phyloP scores from a whole-genome alignment of 345 rosid species.

The Pugionium cornutum region DNA sequence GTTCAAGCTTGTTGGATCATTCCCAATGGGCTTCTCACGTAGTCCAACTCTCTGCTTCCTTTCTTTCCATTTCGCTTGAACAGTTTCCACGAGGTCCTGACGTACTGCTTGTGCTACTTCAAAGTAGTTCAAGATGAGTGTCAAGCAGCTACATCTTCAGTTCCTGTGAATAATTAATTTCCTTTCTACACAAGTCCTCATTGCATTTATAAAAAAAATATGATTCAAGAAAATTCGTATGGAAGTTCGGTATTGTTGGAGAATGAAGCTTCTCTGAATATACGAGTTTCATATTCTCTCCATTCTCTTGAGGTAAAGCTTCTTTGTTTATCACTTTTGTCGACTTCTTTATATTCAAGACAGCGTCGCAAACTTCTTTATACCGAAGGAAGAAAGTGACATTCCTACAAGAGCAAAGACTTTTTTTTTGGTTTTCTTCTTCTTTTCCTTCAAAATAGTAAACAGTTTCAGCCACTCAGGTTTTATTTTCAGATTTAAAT shows the following conservation, averaged over 20 bases:
- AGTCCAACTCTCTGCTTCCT: too few relatives aligned
- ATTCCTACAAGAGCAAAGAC: conserved; percentile 9
- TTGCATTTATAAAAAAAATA: neutral
- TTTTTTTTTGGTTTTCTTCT: neutral
- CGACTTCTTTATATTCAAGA: conserved; percentile 3
- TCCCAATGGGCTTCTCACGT: too few relatives aligned
- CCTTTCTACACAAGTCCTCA: neutral
- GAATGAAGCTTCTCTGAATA: conserved; percentile 9
- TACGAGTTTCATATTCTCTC: conserved; percentile 5
- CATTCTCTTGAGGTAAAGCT: conserved; percentile 2
- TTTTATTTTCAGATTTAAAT: neutral
- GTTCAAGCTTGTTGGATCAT: too few relatives aligned
- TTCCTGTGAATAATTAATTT: neutral
- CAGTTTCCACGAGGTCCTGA: too few relatives aligned
- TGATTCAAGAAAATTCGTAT: neutral
- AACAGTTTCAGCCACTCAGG: neutral
- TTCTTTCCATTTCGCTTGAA: too few relatives aligned
- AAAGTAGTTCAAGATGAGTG: too few relatives aligned
- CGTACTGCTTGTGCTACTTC: too few relatives aligned
- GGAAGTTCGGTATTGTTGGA: neutral
- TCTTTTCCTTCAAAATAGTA: neutral
- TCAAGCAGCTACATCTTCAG: too few relatives aligned
- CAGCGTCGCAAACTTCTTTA: neutral
- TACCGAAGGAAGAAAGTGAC: conserved; percentile 21
- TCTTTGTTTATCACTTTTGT: conserved; percentile 11